Evolutionary conservation across 2,329 filamentous ascomycete genomes (phyloP), one percentile per base, ranked within the genome.

Genomic region (Cordyceps pruinosa): DNA sequence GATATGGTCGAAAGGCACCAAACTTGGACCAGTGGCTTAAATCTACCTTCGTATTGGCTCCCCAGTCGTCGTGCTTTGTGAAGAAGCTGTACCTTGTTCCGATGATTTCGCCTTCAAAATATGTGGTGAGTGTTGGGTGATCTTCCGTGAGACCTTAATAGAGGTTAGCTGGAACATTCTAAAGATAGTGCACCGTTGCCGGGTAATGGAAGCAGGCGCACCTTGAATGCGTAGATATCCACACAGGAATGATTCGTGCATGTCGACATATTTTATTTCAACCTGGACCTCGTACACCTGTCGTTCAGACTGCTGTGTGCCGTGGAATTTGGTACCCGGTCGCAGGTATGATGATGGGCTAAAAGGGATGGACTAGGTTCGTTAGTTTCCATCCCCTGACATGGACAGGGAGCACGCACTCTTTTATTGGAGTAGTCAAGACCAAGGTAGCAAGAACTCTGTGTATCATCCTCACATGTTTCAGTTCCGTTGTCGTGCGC

Each of bases 81-180:
- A 88, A 83, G 75, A 99, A 99, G n/a, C 85, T 88, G 74, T 97
- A 92, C 69, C 96, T 96, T 58, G 86, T 87, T 49, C 94, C 94
- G 63, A 99, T 97, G 56, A 99, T 96, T 73, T 99, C 94, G 70
- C 93, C 92, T 73, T 97, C 93, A 66, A 99, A 99, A 70, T 95
- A 99, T 1, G 94, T 99, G 9, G 93, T 97, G 51, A 99, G 78
- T n/a, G 92, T 97, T 13, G 93, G 93, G 70, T 97, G 93, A 72
- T 97, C 92, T 69, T 95, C 88, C 0, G 94, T 97, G 17, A 99
- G 78, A 53, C 92, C 92, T 97, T 63, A 12, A 61, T 56, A 56
- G 41, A 51, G 39, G 32, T 34, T 23, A 61, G 30, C n/a, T 32
- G 10, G 41, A 51, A 55, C 30, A 37, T 28, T 15, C 21, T 56